phyloP scores from a whole-genome alignment of 2,329 filamentous ascomycete genomes.

The Colletotrichum liriopes region DNA sequence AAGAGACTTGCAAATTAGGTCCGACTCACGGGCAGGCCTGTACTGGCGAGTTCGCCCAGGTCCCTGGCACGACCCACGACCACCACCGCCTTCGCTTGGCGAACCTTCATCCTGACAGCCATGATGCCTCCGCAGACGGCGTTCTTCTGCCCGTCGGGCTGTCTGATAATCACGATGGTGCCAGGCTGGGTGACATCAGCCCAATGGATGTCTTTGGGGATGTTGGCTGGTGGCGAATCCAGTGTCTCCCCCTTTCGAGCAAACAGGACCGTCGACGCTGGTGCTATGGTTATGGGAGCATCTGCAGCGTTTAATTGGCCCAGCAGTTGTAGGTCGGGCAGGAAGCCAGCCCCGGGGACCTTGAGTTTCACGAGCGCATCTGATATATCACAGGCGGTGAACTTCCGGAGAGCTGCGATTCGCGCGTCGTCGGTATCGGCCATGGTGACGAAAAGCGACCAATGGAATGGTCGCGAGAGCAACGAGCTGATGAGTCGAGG shows the following conservation, averaged over 20 bases:
- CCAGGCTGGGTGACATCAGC: conserved; percentile 74
- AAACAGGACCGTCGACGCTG: conserved; percentile 75
- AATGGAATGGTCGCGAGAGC: conserved; percentile 4
- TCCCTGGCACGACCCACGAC: conserved; percentile 80
- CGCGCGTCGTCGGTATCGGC: conserved; percentile 44
- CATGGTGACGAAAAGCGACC: conserved; percentile 30
- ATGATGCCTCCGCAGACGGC: conserved; percentile 85
- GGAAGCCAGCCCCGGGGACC: conserved; percentile 75
- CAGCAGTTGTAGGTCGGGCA: conserved; percentile 69
- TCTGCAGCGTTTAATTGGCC: conserved; percentile 48
- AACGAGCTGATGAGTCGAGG: neutral
- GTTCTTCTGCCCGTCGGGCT: conserved; percentile 76
- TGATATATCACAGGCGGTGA: conserved; percentile 73
- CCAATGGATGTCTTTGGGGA: conserved; percentile 76
- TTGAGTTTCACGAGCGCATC: conserved; percentile 81
- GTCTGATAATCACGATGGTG: conserved; percentile 77
- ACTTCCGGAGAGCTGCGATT: conserved; percentile 51
- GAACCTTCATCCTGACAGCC: conserved; percentile 76
- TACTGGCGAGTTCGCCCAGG: conserved; percentile 70
- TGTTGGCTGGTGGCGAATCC: conserved; percentile 58
- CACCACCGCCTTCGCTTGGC: conserved; percentile 74
- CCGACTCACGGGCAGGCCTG: conserved; percentile 69
- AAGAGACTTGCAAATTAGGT: conserved; percentile 6
- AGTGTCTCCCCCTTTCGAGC: conserved; percentile 68
- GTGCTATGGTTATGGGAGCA: conserved; percentile 61